Base-by-base conservation (phyloP, 1,139 yeast genomes). In the Geotrichum aggregatum region DNA sequence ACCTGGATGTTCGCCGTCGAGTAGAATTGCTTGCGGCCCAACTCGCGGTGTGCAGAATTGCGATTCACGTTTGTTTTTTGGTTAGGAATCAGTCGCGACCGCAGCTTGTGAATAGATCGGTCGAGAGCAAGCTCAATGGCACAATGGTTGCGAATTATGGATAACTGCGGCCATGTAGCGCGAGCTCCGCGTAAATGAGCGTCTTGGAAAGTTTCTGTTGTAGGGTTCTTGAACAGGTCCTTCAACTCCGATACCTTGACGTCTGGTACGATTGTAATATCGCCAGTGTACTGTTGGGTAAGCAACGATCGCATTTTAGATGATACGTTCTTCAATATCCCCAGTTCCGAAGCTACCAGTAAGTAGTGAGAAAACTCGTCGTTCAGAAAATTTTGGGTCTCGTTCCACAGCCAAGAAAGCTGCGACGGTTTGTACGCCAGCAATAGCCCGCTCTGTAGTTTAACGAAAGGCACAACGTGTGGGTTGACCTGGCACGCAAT, bases 401-500 rank as follows among this genome's bases (percentile, higher is more conserved):
- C 77, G 50, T 82, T 78, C 60, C 84, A 66, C 34, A 76, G 28
- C 41, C 35, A 21, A 18, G 34, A 18, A 6, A 47, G 33, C 10
- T 35, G 38, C 30, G 18, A 14, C 6, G 52, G 47, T 13, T 11
- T 11, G 21, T 11, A 28, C 10, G 30, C 11, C 11, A 41, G 13
- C 6, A 41, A 21, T 22, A 28, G 33, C 22, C 31, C 34, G 22
- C 30, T 13, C 14, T 34, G 40, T 16, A 63, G 53, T 42, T 52
- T 85, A 59, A 92, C 73, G 48, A 92, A 77, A 1, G 98, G 98
- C 1, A 87, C 91, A 31, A 92, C 95, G 66, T 92, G 98, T 0
- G 98, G 96, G 63, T 94, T 88, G 1, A 92, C 98, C 68, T 94
- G 98, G 51, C 96, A 91, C 0, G 96, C 98, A 64, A 92, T 87